Evolutionary conservation across 2,329 filamentous ascomycete species (phyloP).

Genomic region (Pseudonectria buxi): DNA sequence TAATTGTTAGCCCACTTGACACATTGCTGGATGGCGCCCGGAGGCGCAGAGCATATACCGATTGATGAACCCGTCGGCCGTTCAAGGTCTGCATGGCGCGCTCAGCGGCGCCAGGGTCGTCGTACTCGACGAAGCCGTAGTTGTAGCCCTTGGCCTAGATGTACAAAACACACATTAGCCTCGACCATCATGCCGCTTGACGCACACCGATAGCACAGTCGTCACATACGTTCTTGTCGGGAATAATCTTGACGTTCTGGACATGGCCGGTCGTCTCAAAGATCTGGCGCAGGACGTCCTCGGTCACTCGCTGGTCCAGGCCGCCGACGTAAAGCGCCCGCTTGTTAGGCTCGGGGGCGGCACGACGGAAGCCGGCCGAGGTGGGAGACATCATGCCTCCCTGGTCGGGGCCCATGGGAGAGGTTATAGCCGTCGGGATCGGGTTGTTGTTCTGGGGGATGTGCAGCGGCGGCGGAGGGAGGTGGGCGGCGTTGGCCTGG

Average conservation of each 20-base stretch:
- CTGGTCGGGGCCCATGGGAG: slow-evolving; percentile 63
- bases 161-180: slow-evolving; percentile 14
- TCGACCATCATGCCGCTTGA: neutral
- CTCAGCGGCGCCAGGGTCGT: slow-evolving; percentile 93
- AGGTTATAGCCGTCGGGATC: slow-evolving; percentile 86
- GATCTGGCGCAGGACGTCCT: slow-evolving; percentile 93
- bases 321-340: slow-evolving; percentile 93
- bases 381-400: slow-evolving; percentile 75
- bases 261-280: slow-evolving; percentile 99
- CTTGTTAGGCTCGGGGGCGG: slow-evolving; percentile 97
- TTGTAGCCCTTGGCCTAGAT: slow-evolving; percentile 89
- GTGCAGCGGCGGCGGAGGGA: slow-evolving; percentile 85
- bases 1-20: slow-evolving; percentile 18
- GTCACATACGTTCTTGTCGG: slow-evolving; percentile 88
- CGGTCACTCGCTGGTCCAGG: slow-evolving; percentile 87
- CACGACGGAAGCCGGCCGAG: slow-evolving; percentile 77
- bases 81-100: slow-evolving; percentile 96
- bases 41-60: slow-evolving; percentile 45
- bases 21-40: neutral
- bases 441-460: slow-evolving; percentile 96
- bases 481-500: slow-evolving; percentile 65
- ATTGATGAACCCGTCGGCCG: slow-evolving; percentile 89
- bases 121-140: slow-evolving; percentile 98
- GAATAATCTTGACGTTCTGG: slow-evolving; percentile 98
- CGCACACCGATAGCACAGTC: neutral